Conservation (phyloP, 2,329 filamentous ascomycete species). For the Claviceps quebecensis region DNA sequence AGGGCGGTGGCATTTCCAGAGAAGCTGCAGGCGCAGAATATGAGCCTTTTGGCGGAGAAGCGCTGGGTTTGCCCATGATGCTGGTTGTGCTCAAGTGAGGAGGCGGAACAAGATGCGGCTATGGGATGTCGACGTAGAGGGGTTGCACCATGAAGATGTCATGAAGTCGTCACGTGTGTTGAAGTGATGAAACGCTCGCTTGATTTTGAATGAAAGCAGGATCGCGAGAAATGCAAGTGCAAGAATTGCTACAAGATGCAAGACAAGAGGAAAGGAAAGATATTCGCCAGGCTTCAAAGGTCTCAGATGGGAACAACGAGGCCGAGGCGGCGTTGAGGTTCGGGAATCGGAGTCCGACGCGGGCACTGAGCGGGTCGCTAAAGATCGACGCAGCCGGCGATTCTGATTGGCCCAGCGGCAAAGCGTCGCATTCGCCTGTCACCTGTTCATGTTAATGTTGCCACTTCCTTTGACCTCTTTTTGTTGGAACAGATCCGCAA, state of each 20-base stretch:
- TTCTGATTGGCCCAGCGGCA: no score
- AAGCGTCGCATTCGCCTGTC: no score
- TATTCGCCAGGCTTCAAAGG: no score
- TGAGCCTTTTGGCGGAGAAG: constrained; percentile 6
- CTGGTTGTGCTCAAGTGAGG: neutral
- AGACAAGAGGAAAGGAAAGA: neutral
- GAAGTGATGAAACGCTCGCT: neutral
- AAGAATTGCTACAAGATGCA: neutral
- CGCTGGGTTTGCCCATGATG: constrained; percentile 15
- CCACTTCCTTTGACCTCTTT: no score
- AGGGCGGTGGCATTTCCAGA: constrained; percentile 12
- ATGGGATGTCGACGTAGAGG: neutral
- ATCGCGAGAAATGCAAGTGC: no score
- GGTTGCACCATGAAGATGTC: neutral
- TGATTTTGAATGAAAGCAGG: neutral
- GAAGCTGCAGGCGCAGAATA: constrained; percentile 14
- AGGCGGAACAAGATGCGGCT: neutral
- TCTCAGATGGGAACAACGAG: no score
- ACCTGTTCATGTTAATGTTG: no score
- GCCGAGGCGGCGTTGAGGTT: no score
- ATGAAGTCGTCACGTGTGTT: neutral
- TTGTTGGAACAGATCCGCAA: no score
- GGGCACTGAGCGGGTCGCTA: no score
- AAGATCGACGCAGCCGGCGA: no score
- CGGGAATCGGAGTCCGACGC: no score